These are phyloP conservation scores for Naganishia antarctica DNA, from an alignment of 768 basidiomycete species.

Conservation along the genomic window DNA sequence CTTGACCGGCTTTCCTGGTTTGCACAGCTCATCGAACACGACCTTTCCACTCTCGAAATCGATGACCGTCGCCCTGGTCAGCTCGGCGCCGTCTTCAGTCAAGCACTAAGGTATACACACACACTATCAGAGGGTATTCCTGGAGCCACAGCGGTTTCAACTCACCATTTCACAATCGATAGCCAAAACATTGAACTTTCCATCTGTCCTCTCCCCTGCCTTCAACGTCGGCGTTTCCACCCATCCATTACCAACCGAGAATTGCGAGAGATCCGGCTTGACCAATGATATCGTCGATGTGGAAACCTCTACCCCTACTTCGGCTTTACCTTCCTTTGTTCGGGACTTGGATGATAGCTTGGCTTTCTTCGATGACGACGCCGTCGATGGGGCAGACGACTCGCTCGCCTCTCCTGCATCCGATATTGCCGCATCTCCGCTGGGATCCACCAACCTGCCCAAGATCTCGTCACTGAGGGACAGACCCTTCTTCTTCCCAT, in stretches of 20 bases:
- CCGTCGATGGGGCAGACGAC: not conserved
- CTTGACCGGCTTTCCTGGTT: slow-evolving; percentile 71
- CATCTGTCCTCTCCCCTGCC: slow-evolving; percentile 34
- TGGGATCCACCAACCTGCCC: not conserved
- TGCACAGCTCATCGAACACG: slow-evolving; percentile 83
- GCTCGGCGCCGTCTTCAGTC: slow-evolving; percentile 82
- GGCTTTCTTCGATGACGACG: slow-evolving; percentile 5
- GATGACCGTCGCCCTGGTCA: slow-evolving; percentile 78
- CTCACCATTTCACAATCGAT: slow-evolving; percentile 96
- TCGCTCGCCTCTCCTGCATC: no score
- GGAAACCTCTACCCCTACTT: slow-evolving; percentile 32
- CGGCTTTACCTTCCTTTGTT: slow-evolving; percentile 11
- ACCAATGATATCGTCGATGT: slow-evolving; percentile 25
- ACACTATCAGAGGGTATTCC: not conserved
- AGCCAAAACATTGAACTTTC: slow-evolving; percentile 58
- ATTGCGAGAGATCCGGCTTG: not conserved
- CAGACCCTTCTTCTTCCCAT: not conserved
- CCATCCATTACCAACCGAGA: slow-evolving; percentile 57
- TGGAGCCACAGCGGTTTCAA: no score
- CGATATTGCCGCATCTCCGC: not conserved
- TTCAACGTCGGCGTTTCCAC: slow-evolving; percentile 66
- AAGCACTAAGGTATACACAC: slow-evolving; percentile 59
- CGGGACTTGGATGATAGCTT: slow-evolving; percentile 4
- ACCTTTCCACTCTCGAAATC: slow-evolving; percentile 68
- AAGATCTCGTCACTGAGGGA: slow-evolving; percentile 12